These are phyloP conservation scores for Schwanniomyces polymorphus DNA, from an alignment of 805 yeast species.

Conservation along the genomic window DNA sequence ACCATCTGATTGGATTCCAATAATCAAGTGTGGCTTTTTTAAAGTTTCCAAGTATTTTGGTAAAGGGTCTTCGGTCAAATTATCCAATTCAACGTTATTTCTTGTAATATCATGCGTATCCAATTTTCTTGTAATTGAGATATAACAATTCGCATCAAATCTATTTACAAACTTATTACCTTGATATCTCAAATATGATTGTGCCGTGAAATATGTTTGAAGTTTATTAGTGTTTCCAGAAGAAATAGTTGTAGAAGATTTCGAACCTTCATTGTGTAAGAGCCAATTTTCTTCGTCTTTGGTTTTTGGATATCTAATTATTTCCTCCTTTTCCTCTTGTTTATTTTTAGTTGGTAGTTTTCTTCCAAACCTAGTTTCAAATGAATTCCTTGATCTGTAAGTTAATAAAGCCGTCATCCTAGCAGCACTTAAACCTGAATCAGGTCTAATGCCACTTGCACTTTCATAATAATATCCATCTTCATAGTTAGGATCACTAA, in stretches of 20 bases:
- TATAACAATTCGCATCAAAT: constrained; percentile 96
- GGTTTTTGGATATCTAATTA: constrained; percentile 43
- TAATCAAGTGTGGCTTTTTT: constrained; percentile 73
- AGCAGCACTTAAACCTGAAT: constrained; percentile 89
- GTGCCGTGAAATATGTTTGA: constrained; percentile 85
- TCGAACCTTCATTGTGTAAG: constrained; percentile 84
- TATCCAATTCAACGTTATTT: constrained; percentile 53
- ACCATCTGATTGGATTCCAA: constrained; percentile 92
- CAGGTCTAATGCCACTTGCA: constrained; percentile 68
- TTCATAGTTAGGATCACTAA: constrained; percentile 88
- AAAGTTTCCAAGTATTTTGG: constrained; percentile 59
- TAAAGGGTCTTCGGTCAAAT: constrained; percentile 26
- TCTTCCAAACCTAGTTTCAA: constrained; percentile 91
- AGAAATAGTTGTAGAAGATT: constrained; percentile 9
- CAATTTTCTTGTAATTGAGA: constrained; percentile 86
- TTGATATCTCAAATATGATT: constrained; percentile 90
- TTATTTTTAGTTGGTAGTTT: constrained; percentile 33
- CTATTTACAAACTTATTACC: constrained; percentile 86
- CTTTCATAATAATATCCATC: constrained; percentile 81
- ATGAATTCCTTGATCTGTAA: constrained; percentile 87
- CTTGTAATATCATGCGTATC: constrained; percentile 95
- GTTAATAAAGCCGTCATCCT: constrained; percentile 95
- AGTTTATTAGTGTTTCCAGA: constrained; percentile 26
- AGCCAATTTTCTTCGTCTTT: constrained; percentile 75
- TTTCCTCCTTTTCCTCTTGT: constrained; percentile 14